Base-by-base conservation (phyloP, 2,329 filamentous ascomycete genomes). In the Mollisia scopiformis region DNA sequence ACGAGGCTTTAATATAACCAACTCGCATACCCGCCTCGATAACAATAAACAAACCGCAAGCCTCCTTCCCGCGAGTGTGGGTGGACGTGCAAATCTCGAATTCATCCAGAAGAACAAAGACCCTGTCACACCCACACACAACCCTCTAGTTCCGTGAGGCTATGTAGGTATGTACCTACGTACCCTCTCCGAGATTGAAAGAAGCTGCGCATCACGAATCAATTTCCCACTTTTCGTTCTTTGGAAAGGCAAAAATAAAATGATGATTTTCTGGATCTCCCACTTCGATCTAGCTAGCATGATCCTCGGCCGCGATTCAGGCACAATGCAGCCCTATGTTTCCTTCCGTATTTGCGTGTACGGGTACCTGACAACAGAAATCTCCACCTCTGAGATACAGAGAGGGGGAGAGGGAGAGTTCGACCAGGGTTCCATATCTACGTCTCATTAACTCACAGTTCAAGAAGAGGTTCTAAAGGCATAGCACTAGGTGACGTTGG, bases 1-100 rank as follows among this genome's bases (percentile, higher is more conserved):
- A 51, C 49, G 49, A 51, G 49, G 49, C 27, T 51, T 51, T 47
- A n/a, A n/a, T 27, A 47, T 11, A 13, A 47, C 28, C 14, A 47
- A 28, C 8, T 47, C 23, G 23, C 14, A n/a, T 47, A 47, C 25
- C 25, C 43, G 43, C 21, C 43, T 25, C 43, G 28, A 47, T 19
- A 27, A 27, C 43, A 27, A 47, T 10, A 16, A 39, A 39, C 39
- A 43, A 43, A 19, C n/a, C 39, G 8, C 11, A 43, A 21, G n/a
- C 16, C n/a, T 23, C 21, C 31, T 13, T 3, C 31, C 31, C 3
- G 31, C 31, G 8, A 35, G 31, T 35, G 31, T 35, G 31, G 31
- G 31, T 35, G 39, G 11, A 41, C 21, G 16, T 41, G 16, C 5
- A 16, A 35, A 47, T 27, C 43, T 27, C 43, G 43, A 47, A 25